Conservation (phyloP, 345 rosid genomes). For the Dovyalis caffra region DNA sequence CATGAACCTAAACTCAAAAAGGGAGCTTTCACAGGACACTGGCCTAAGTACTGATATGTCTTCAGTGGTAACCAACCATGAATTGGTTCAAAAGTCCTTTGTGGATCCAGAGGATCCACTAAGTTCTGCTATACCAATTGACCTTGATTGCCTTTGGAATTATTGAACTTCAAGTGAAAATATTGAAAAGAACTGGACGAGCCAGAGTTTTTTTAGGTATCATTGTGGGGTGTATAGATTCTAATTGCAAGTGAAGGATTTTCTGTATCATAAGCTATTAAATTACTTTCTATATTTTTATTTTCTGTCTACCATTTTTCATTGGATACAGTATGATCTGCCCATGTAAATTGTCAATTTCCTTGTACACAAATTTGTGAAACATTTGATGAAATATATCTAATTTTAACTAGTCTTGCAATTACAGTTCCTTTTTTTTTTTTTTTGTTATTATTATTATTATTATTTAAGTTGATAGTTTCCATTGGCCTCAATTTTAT, state of each 20-base stretch:
- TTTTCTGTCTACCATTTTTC: background rate
- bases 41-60: conserved; percentile 9
- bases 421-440: background rate
- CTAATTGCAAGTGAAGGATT: conserved; percentile 2
- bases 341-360: background rate
- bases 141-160: conserved; percentile 49
- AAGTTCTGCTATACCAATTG: conserved; percentile 36
- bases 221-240: conserved; percentile 5
- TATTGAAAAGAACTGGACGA: no score
- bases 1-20: background rate
- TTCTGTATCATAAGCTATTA: background rate
- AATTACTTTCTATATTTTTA: no score
- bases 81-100: conserved; percentile 26
- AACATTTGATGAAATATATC: background rate
- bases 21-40: conserved; percentile 14
- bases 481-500: no score
- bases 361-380: background rate
- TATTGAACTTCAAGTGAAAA: conserved; percentile 30
- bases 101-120: conserved; percentile 35
- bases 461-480: no score
- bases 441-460: background rate
- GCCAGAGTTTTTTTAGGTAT: background rate
- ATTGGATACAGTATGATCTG: background rate
- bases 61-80: conserved; percentile 23
- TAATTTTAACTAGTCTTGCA: background rate